Conservation (phyloP, 306 rosid species). For the Hippophae gyantsensis region DNA sequence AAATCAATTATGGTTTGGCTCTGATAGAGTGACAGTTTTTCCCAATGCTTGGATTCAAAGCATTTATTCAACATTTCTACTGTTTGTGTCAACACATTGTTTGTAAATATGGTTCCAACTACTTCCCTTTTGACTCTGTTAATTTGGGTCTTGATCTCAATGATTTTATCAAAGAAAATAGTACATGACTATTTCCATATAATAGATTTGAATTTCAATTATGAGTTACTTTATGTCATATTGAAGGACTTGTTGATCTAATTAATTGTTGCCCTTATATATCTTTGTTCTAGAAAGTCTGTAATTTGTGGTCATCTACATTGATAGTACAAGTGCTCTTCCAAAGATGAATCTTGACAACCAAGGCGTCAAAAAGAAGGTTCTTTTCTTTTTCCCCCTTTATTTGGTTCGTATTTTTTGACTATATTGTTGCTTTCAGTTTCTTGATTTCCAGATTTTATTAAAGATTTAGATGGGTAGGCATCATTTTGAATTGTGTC, state of each 20-base stretch:
- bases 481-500: background rate
- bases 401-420: too few relatives aligned
- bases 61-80: too few relatives aligned
- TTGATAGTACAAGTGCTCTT: conserved; percentile 19
- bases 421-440: background rate
- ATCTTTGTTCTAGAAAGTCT: conserved; percentile 13
- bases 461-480: conserved; percentile 1
- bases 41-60: too few relatives aligned
- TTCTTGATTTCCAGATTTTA: background rate
- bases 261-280: background rate
- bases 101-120: too few relatives aligned
- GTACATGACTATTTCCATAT: too few relatives aligned
- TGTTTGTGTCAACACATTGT: too few relatives aligned
- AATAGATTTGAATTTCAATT: too few relatives aligned
- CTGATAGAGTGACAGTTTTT: too few relatives aligned
- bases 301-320: conserved; percentile 20
- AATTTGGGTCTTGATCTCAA: too few relatives aligned
- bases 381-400: conserved; percentile 4
- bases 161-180: too few relatives aligned
- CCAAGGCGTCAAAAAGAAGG: conserved; percentile 37
- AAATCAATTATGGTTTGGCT: background rate
- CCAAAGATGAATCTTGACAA: conserved; percentile 27
- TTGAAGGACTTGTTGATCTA: conserved; percentile 1
- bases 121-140: too few relatives aligned
- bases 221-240: too few relatives aligned